Evolutionary conservation across 257 asterid species (phyloP), one percentile per base, ranked within the genome.

Genomic region (Ocimum tenuiflorum): DNA sequence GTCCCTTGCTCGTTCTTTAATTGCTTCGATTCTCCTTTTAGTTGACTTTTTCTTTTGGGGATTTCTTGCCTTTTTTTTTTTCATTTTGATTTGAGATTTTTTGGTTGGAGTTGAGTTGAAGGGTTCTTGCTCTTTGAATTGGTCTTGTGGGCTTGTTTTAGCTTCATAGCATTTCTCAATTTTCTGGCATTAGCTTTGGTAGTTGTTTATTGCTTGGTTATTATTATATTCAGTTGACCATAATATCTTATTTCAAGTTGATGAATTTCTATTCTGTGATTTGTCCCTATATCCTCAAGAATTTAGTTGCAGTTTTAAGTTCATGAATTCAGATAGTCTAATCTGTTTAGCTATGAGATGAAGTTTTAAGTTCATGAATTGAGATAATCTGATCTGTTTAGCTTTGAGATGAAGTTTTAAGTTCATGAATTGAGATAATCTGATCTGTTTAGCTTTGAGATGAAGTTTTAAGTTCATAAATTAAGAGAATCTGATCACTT

Each of bases 61-160:
- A 39, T 70, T 60, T 60, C 36, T 60, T 60, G 50, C 45, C 31
- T 8, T 27, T 39, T 49, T 62, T 7, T 14, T 57, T 39, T 60
- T 47, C 3, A 24, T 39, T 29, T 10, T 42, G 51, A 65, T 8
- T 42, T 42, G 3, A 10, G 38, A 7, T 33, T 60, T 31, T 39
- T 33, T 50, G 8, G 3, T 50, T 20, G 24, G 3, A 49, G 7
- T n/a, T n/a, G n/a, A n/a, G 6, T 61, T 24, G 15, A 13, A 61
- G 56, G 68, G 71, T 62, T 75, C 71, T 56, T 74, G n/a, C n/a
- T n/a, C n/a, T 74, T 53, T 12, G 6, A 55, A 24, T 24, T 24
- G 31, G 31, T 24, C 31, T 24, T 4, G n/a, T n/a, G n/a, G n/a
- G n/a, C n/a, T n/a, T 24, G 31, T 11, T 33, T 66, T 59, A 9